Evolutionary conservation across 352 stramenopile species (phyloP), one percentile per base, ranked within the genome.

Genomic region (Elongisporangium anandrum): DNA sequence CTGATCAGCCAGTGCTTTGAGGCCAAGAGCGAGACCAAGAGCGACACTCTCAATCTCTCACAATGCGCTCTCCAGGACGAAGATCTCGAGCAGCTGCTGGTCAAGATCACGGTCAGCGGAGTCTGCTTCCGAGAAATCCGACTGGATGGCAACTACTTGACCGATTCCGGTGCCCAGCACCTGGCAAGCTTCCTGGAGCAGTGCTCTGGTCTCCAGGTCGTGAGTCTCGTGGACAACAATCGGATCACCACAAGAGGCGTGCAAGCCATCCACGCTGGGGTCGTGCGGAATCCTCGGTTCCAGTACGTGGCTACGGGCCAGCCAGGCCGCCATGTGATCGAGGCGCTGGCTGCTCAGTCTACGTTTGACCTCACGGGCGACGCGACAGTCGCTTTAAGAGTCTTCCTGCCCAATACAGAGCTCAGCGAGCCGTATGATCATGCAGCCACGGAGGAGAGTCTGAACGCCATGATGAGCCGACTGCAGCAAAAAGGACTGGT

Each of bases 181-280:
- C 48, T 85, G 1, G 75, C 66, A 7, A 65, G 66, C 20, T 87
- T 85, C 50, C 23, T 87, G 4, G 70, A 78, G 23, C 81, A 77
- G 34, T 55, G 39, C 4, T 0, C 39, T 10, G 59, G 38, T 29
- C 22, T 84, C 19, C 66, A 59, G 5, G 17, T 74, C 1, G 26
- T 85, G 9, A 78, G 60, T 67, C 59, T 82, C 7, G 29, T 49
- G 6, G 64, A 55, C 4, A 84, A 84, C 21, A 50, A 61, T 1
- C 45, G 23, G 13, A 78, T 85, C 22, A 75, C 75, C 20, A 53
- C 52, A 12, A 59, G 68, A 7, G 75, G 77, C 16, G 23, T 85
- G 8, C 57, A 70, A 16, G 50, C 50, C 12, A 54, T 85, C 39
- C 61, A 61, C 22, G 41, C 58, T n/a, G 73, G 63, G 17, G 12